Conservation (phyloP, 495 filamentous ascomycete species). For the Penicillium mononematosum region DNA sequence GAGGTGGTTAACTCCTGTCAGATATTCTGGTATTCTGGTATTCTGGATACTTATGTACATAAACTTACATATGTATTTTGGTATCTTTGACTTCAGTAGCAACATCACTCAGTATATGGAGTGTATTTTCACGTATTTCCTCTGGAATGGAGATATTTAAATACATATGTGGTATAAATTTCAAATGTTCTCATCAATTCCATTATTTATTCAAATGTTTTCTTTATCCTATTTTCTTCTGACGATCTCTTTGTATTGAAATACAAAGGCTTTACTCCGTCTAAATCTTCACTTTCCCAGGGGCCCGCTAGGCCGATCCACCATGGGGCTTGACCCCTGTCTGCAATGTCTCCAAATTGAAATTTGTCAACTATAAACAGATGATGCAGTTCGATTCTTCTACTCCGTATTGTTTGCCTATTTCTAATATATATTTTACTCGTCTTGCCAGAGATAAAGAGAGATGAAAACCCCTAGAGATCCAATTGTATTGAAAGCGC, state of each 20-base stretch:
- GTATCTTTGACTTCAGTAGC: background rate
- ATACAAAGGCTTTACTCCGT: conserved; percentile 4
- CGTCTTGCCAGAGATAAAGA: background rate
- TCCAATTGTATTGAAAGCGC: conserved; percentile 18
- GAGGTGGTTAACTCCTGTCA: background rate
- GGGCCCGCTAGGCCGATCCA: conserved; percentile 21
- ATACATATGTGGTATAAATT: no score
- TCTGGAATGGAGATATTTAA: background rate
- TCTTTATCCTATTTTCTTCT: background rate
- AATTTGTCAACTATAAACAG: background rate
- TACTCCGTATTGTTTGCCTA: background rate
- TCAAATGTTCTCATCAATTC: background rate
- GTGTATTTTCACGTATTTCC: background rate
- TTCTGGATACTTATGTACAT: background rate
- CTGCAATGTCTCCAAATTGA: conserved; percentile 10
- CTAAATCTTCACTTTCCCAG: conserved; percentile 2
- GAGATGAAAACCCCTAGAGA: background rate
- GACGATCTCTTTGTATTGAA: background rate
- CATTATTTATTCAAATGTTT: background rate
- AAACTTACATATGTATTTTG: background rate
- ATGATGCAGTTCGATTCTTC: background rate
- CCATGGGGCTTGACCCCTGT: conserved; percentile 15
- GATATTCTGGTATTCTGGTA: background rate
- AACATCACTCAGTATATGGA: background rate
- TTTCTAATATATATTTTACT: background rate